Conservation (phyloP, 1,139 yeast species). For the Geotrichum reessii region DNA sequence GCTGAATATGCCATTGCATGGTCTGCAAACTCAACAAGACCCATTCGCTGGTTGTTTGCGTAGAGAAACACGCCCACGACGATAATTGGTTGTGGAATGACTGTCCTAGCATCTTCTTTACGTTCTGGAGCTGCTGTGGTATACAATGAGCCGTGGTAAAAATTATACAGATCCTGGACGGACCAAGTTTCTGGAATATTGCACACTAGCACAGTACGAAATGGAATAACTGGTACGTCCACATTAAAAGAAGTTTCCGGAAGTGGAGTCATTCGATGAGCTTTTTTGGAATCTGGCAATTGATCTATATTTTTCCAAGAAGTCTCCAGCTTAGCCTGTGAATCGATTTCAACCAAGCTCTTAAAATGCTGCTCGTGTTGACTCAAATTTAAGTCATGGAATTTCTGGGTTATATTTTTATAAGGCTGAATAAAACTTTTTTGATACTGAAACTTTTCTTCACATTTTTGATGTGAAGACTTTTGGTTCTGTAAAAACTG, state of each 20-base stretch:
- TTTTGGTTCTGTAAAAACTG: too few species aligned
- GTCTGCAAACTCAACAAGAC: conserved; percentile 2
- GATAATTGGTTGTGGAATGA: neutral
- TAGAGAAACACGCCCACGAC: conserved; percentile 6
- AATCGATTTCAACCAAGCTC: too few species aligned
- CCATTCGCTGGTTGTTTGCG: neutral
- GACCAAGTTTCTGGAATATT: conserved; percentile 7
- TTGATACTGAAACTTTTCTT: too few species aligned
- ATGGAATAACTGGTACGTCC: conserved; percentile 5
- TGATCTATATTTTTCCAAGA: too few species aligned
- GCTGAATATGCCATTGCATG: neutral
- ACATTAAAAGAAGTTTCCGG: neutral
- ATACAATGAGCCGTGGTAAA: neutral
- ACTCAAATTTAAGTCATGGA: too few species aligned
- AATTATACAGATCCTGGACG: conserved; percentile 2
- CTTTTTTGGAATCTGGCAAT: neutral
- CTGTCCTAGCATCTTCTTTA: too few species aligned
- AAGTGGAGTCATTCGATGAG: neutral
- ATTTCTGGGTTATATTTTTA: too few species aligned
- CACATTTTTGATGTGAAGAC: too few species aligned
- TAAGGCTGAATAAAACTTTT: too few species aligned
- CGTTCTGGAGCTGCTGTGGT: neutral
- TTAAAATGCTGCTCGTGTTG: too few species aligned
- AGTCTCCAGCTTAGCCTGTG: too few species aligned
- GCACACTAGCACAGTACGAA: conserved; percentile 7